Conservation (phyloP, 331 rosid genomes). For the Pyracantha coccinea region DNA sequence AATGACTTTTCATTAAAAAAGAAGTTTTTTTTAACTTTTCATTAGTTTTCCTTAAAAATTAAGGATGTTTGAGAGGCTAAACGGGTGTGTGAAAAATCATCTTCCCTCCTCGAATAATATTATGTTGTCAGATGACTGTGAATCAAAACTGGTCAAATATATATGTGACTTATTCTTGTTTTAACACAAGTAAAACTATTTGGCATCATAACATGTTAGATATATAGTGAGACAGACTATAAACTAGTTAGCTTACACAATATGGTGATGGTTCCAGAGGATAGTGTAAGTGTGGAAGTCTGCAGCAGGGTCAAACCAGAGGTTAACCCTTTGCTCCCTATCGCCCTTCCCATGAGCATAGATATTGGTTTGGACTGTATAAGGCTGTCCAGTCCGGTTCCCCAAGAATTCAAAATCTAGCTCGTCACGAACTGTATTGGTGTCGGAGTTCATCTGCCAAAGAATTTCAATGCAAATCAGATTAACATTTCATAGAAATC, state of each 20-base stretch:
- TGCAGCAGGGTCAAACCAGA: conserved; percentile 82
- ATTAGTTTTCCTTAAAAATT: too few relatives aligned
- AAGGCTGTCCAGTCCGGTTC: conserved; percentile 75
- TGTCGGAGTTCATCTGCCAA: conserved; percentile 80
- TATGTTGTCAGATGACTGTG: too few relatives aligned
- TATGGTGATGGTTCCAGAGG: conserved; percentile 55
- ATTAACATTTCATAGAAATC: not conserved
- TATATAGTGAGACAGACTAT: too few relatives aligned
- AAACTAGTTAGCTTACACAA: conserved; percentile 38
- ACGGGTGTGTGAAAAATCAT: too few relatives aligned
- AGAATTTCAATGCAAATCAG: not conserved
- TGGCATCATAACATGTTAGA: not conserved
- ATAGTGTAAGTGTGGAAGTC: conserved; percentile 70
- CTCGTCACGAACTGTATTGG: conserved; percentile 62
- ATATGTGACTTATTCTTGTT: too few relatives aligned
- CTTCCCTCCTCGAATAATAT: too few relatives aligned
- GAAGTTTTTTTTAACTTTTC: too few relatives aligned
- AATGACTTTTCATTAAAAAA: too few relatives aligned
- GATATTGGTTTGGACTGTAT: conserved; percentile 85
- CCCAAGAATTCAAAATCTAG: conserved; percentile 92
- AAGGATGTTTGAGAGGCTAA: too few relatives aligned
- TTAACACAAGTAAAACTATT: too few relatives aligned
- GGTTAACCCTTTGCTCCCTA: conserved; percentile 83
- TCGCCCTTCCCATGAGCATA: conserved; percentile 77
- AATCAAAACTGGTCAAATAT: too few relatives aligned